Evolutionary conservation across 1,139 yeast species (phyloP).

Genomic region (Pichia sp.): DNA sequence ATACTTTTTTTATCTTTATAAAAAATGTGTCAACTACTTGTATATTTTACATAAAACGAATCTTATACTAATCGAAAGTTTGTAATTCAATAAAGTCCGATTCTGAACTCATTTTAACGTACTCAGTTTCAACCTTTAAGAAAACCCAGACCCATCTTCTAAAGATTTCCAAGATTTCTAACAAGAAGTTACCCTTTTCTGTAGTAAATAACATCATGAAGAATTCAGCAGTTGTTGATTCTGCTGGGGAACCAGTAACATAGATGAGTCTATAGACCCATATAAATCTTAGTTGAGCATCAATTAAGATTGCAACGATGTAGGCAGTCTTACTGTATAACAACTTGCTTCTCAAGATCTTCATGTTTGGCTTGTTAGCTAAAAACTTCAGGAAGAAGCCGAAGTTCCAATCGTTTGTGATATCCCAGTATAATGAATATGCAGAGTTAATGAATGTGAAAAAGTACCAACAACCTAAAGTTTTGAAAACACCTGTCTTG

Average conservation of each 20-base stretch:
- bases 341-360: constrained; percentile 29
- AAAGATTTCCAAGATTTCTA: constrained; percentile 71
- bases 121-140: constrained; percentile 80
- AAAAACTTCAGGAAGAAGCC: constrained; percentile 44
- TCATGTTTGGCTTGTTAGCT: constrained; percentile 14
- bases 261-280: constrained; percentile 59
- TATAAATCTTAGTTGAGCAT: constrained; percentile 64
- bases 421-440: constrained; percentile 87
- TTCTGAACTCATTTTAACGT: constrained; percentile 35
- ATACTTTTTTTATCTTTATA: not conserved
- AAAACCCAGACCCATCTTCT: constrained; percentile 92
- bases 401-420: constrained; percentile 85
- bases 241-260: constrained; percentile 16
- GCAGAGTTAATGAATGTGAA: constrained; percentile 61
- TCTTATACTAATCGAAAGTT: constrained; percentile 8
- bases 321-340: constrained; percentile 43
- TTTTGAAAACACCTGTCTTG: constrained; percentile 24
- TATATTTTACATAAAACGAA: not conserved
- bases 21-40: not conserved
- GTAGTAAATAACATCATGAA: constrained; percentile 42
- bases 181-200: constrained; percentile 58
- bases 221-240: constrained; percentile 12
- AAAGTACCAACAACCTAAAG: constrained; percentile 46
- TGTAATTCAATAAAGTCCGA: constrained; percentile 26
- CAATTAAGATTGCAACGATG: constrained; percentile 53